phyloP scores from a whole-genome alignment of 202 grass and related monocot species.

The Cymbopogon flexuosus region DNA sequence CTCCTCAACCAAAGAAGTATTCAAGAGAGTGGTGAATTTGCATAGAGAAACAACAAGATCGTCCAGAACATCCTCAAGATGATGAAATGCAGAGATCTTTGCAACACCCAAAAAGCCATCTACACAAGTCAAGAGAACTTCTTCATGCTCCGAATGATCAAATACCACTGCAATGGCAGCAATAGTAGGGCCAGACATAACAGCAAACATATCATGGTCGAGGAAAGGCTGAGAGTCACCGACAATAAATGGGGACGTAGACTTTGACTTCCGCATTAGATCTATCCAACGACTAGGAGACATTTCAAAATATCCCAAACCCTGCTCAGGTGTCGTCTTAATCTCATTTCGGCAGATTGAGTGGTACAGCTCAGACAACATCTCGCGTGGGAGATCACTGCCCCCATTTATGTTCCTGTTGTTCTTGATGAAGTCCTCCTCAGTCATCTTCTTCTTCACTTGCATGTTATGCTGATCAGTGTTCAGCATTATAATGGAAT shows the following conservation, averaged over 20 bases:
- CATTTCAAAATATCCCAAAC: conserved; percentile 91
- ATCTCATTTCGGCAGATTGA: conserved; percentile 94
- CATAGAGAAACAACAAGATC: conserved; percentile 96
- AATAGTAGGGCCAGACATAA: conserved; percentile 99
- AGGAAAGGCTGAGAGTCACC: conserved; percentile 82
- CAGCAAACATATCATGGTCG: conserved; percentile 94
- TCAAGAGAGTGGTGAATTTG: conserved; percentile 98
- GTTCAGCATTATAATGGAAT: conserved; percentile 99
- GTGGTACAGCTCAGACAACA: conserved; percentile 80
- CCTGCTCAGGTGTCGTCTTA: conserved; percentile 85
- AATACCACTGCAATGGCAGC: conserved; percentile 97
- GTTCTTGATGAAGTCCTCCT: conserved; percentile 98
- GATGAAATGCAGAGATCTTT: conserved; percentile 99
- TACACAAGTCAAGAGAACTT: conserved; percentile 67
- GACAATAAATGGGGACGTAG: conserved; percentile 80
- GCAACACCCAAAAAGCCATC: conserved; percentile 92
- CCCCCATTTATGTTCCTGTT: conserved; percentile 97
- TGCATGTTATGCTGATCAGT: conserved; percentile 99
- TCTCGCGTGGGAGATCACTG: conserved; percentile 84
- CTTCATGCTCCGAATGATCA: conserved; percentile 93
- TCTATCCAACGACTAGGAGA: conserved; percentile 97
- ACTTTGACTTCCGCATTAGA: conserved; percentile 84
- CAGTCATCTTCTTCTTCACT: conserved; percentile 99
- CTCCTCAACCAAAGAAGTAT: conserved; percentile 89
- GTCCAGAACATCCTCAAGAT: conserved; percentile 98